These are phyloP conservation scores for Orbilia blumenaviensis DNA, from an alignment of 2,329 filamentous ascomycete species.

Conservation along the genomic window DNA sequence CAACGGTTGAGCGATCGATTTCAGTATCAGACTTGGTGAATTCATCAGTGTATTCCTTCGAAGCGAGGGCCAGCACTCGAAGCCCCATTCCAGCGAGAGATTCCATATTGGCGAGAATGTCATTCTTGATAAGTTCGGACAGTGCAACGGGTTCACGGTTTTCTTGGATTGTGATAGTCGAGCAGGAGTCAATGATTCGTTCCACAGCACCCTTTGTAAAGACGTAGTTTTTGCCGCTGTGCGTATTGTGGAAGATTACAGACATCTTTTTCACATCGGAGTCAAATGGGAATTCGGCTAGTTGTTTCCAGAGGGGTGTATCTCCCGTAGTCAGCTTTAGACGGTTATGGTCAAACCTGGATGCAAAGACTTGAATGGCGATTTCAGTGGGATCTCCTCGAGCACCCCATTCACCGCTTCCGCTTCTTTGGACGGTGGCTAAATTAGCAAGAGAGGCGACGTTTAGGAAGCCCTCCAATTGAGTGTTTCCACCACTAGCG, in stretches of 20 bases:
- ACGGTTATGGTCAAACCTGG: constrained; percentile 73
- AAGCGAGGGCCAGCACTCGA: constrained; percentile 74
- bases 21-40: constrained; percentile 62
- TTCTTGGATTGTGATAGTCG: constrained; percentile 64
- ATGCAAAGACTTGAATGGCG: constrained; percentile 77
- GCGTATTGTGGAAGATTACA: constrained; percentile 69
- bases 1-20: constrained; percentile 70
- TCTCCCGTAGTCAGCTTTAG: constrained; percentile 66
- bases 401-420: constrained; percentile 67
- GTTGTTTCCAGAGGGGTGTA: constrained; percentile 65
- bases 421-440: constrained; percentile 56
- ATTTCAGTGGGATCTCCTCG: constrained; percentile 77
- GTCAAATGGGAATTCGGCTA: constrained; percentile 77
- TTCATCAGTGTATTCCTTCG: constrained; percentile 61
- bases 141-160: constrained; percentile 60
- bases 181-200: constrained; percentile 73
- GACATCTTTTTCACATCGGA: constrained; percentile 81
- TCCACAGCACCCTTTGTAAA: constrained; percentile 77
- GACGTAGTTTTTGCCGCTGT: constrained; percentile 62
- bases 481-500: constrained; percentile 61
- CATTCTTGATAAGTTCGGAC: constrained; percentile 62
- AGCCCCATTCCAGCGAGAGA: constrained; percentile 72
- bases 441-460: constrained; percentile 67
- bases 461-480: constrained; percentile 69
- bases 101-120: constrained; percentile 75